Base-by-base conservation (phyloP, 2,329 filamentous ascomycete species). In the Hypoxylon sp. region DNA sequence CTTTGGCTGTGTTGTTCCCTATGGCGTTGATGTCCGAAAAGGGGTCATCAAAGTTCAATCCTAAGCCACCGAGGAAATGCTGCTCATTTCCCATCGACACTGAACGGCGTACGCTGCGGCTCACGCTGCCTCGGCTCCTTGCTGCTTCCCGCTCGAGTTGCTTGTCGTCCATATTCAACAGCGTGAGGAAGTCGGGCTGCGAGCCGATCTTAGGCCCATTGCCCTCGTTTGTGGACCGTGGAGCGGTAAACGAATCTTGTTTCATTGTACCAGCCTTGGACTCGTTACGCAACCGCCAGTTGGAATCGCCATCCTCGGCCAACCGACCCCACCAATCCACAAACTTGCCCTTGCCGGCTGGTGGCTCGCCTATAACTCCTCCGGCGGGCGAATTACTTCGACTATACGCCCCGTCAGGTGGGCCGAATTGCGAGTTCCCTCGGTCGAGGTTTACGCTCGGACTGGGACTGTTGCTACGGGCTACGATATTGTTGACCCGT, bases 351-450 rank as follows among this genome's bases (percentile, higher is more conserved):
- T 80, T 82, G 6, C 74, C 60, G 5, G 79, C 75, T 13, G 73
- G 55, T 8, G 55, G 55, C 1, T 75, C 72, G 8, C 63, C 72
- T 15, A 63, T 56, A 55, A 62, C 42, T 67, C 61, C 42, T 13
- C 52, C 60, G 60, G 65, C 42, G 69, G 72, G 59, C 8, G 82
- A 82, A 50, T 78, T 80, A 48, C 77, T 80, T 32, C 81, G 80
- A 65, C 80, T 83, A 68, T 60, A 68, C 13, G 75, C 64, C 31
- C 76, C 73, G 24, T 71, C 72, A 2, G 76, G 75, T 4, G 77
- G 74, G 11, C 80, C 78, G 67, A 85, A 87, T 70, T 88, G 86
- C 7, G 86, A 87, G 70, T 84, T 86, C 6, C 85, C 84, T 52
- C 84, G 80, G 75, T 88, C 82, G 68, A 87, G 79, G 62, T 87